A percentile compares a stretch with the other conserved stretches of the same genome.
phyloP scores from a whole-genome alignment of 306 rosid species.

The Glycine latifolia region DNA sequence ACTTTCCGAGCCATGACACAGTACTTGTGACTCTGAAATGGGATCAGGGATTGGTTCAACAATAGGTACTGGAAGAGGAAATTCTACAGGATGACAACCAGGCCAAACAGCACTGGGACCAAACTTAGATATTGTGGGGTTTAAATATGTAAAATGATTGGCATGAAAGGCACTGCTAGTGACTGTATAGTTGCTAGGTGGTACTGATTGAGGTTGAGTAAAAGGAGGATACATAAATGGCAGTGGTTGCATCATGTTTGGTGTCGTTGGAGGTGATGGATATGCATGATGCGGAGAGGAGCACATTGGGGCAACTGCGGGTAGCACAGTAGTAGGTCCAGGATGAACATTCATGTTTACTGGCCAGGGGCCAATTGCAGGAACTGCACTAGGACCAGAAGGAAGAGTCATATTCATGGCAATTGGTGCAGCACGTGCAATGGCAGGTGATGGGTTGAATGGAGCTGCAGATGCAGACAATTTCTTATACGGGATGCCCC shows the following conservation, averaged over 20 bases:
- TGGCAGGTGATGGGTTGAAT: slow-evolving; percentile 82
- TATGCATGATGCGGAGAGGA: slow-evolving; percentile 91
- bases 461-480: slow-evolving; percentile 98
- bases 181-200: slow-evolving; percentile 75
- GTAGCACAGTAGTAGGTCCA: slow-evolving; percentile 65
- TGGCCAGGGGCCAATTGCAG: slow-evolving; percentile 82
- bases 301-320: slow-evolving; percentile 72
- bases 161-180: slow-evolving; percentile 78
- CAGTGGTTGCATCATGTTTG: slow-evolving; percentile 90
- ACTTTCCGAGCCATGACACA: slow-evolving; percentile 55
- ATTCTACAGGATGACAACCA: slow-evolving; percentile 83
- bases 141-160: slow-evolving; percentile 73
- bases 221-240: slow-evolving; percentile 86
- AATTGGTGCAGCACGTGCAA: slow-evolving; percentile 75
- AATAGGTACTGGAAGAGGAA: slow-evolving; percentile 75
- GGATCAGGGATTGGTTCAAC: slow-evolving; percentile 64
- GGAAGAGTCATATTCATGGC: slow-evolving; percentile 75
- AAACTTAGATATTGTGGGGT: slow-evolving; percentile 67
- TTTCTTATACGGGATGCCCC: slow-evolving; percentile 66
- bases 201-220: slow-evolving; percentile 80
- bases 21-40: slow-evolving; percentile 59
- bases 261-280: slow-evolving; percentile 93
- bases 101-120: slow-evolving; percentile 79
- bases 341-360: slow-evolving; percentile 90
- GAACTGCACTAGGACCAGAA: slow-evolving; percentile 67